Evolutionary conservation across 345 rosid genomes (phyloP).

Genomic region (Hypericum androsaemum): DNA sequence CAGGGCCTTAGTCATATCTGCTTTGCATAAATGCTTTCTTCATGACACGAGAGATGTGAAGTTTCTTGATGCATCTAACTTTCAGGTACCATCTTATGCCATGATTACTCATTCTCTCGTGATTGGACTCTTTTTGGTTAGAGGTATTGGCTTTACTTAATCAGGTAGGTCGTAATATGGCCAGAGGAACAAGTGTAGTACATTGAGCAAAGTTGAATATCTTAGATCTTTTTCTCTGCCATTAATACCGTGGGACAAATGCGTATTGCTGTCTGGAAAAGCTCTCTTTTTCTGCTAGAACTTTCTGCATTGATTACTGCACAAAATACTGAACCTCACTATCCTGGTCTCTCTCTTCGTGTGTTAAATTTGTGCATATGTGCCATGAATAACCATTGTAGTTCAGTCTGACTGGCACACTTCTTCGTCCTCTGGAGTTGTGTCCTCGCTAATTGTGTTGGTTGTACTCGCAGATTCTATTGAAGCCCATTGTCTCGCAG

Average conservation of each 20-base stretch:
- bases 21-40: constrained; percentile 71
- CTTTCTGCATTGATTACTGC: no score
- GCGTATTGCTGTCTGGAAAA: no score
- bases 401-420: neutral
- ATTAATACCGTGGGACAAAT: no score
- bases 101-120: neutral
- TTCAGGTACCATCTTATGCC: constrained; percentile 37
- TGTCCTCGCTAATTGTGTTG: constrained; percentile 6
- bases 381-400: neutral
- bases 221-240: no score
- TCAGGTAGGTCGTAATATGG: no score
- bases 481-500: constrained; percentile 78
- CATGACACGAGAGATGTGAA: constrained; percentile 66
- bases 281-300: no score
- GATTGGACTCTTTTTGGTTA: neutral
- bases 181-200: no score
- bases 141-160: no score
- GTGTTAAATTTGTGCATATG: no score
- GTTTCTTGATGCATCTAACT: constrained; percentile 73
- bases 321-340: no score
- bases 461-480: constrained; percentile 50
- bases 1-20: constrained; percentile 60
- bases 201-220: no score
- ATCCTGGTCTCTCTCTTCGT: no score
- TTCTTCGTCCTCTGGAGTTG: neutral